Evolutionary conservation across 495 filamentous ascomycete species (phyloP), one percentile per base, ranked within the genome.

Genomic region (Talaromyces thailandensis): DNA sequence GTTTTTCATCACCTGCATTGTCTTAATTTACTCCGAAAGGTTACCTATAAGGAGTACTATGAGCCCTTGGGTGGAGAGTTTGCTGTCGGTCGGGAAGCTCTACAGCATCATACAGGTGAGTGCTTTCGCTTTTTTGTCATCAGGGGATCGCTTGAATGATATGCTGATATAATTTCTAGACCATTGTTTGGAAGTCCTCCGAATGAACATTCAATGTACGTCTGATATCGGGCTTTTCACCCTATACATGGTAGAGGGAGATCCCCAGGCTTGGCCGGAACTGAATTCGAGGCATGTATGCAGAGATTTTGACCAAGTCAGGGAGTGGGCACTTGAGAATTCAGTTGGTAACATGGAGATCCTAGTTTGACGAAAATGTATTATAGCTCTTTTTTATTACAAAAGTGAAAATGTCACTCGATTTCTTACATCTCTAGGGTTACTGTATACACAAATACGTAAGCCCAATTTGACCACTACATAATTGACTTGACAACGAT

Each of bases 181-280:
- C 16, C 56, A 58, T 25, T 58, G 56, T 58, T n/a, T 58, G n/a
- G 56, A 58, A 14, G 56, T 58, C 2, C 56, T 58, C 4, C 12
- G 56, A n/a, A 35, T 35, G 32, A 58, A 58, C n/a, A 58, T 58
- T 58, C 56, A 58, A 14, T 58, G 56, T 58, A 58, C 28, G 5
- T 29, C 56, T 35, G 56, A 58, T n/a, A 58, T 58, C 7, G 56
- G 56, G 40, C 32, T 58, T 23, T 58, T 58, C 26, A 58, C 56
- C 2, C 32, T 58, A 12, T 58, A 58, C 29, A 58, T 58, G 56
- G 56, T 58, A 5, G 21, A 32, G 7, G 56, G 56, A 12, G 56
- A 58, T 7, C 56, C 56, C 23, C 56, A 35, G 11, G 56, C 56
- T 6, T 58, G 56, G 56, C 56, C 56, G 11, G 29, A 58, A 26